Base-by-base conservation (phyloP, 306 rosid species). In the Purshia tridentata region DNA sequence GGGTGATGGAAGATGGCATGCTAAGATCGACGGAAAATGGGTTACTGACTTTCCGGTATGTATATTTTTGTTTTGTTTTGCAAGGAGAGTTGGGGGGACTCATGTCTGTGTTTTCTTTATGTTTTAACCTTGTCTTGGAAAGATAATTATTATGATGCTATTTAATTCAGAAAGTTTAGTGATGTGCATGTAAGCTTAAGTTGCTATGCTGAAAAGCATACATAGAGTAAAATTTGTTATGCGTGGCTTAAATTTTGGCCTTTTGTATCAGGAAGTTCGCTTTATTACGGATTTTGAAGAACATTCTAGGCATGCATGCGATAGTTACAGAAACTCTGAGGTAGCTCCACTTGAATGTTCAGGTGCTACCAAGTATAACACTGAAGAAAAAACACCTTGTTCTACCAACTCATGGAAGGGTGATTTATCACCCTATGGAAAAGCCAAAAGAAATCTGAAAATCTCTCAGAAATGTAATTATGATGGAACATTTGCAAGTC, bases 191-290 rank as follows among this genome's bases (percentile, higher is more conserved):
- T n/a, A 15, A 6, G 1, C 39, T 52, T 23, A 52, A 53, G 62
- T 53, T 19, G 41, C 8, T 12, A 51, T 16, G 47, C 48, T n/a
- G 35, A 18, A 37, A 41, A 18, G 11, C 19, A 19, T 19, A 18
- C 5, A 9, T 69, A 55, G 39, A 54, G 18, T 16, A 61, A 52
- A 52, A 51, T 6, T 52, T 51, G 49, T 55, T 8, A 19, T 40
- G 44, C 20, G 15, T 70, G 74, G 19, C 42, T 70, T 12, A 20
- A 46, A 1, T 70, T 70, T 18, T 55, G 5, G 22, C 14, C 3
- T 44, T 54, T 70, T 11, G 41, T 70, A 35, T 41, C 64, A 70
- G 74, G 74, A 16, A 19, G 20, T 20, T 54, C 63, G 19, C n/a
- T 29, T 54, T 4, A 19, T 13, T 18, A 41, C 23, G 14, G 52